Percentiles rank a stretch among this genome's conserved stretches.
These are phyloP conservation scores for Verticillium zaregamsianum DNA, from an alignment of 2,329 filamentous ascomycete species.

Conservation along the genomic window DNA sequence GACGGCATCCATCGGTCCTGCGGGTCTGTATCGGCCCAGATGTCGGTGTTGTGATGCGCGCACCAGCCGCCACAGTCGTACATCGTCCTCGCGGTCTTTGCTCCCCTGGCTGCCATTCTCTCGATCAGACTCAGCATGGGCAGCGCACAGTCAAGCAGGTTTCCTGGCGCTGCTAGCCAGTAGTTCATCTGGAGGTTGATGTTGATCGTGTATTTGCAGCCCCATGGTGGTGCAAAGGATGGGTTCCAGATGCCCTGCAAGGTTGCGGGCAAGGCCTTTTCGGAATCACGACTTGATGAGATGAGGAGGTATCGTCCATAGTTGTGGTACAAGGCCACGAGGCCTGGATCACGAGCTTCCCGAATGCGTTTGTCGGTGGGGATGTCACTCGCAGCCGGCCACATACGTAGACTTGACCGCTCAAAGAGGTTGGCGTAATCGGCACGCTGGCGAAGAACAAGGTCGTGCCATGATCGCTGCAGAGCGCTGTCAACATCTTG, in stretches of 20 bases:
- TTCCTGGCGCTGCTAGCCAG: constrained; percentile 23
- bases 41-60: constrained; percentile 31
- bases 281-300: constrained; percentile 9
- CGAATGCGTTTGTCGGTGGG: constrained; percentile 15
- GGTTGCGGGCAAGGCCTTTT: constrained; percentile 30
- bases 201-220: constrained; percentile 38
- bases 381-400: constrained; percentile 14
- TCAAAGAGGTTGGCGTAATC: constrained; percentile 19
- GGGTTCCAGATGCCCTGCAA: constrained; percentile 41
- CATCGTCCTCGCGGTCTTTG: constrained; percentile 24
- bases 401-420: constrained; percentile 17
- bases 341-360: constrained; percentile 15
- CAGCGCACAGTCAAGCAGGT: constrained; percentile 7
- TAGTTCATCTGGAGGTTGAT: constrained; percentile 40
- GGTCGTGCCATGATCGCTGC: constrained; percentile 9
- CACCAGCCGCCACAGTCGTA: constrained; percentile 27
- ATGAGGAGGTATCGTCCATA: constrained; percentile 16
- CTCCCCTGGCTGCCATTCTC: constrained; percentile 26
- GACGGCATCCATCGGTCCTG: constrained; percentile 26
- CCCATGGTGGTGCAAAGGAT: constrained; percentile 33
- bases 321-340: constrained; percentile 14
- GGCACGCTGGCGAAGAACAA: constrained; percentile 13
- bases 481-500: constrained; percentile 18
- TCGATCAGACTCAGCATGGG: constrained; percentile 24
- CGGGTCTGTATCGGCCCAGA: constrained; percentile 29